Evolutionary conservation across 768 basidiomycete species (phyloP), one percentile per base, ranked within the genome.

Genomic region (Russula lepida): DNA sequence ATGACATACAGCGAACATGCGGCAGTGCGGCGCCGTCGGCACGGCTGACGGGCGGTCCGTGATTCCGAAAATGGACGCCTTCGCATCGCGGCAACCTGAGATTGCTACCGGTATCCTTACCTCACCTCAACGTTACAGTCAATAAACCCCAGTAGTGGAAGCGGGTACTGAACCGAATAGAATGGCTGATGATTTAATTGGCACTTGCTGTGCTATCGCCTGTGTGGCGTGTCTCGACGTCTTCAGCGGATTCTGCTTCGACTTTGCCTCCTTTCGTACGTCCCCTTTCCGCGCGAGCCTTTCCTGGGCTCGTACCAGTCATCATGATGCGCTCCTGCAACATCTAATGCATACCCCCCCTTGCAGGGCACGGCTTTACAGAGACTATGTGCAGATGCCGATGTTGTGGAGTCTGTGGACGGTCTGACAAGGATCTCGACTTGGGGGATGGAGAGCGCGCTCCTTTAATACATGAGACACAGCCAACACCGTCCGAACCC

Each of bases 251-350:
- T 13, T 65, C 30, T 65, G 64, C 48, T 21, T 58, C 21, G 64
- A 65, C 53, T 65, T 55, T 54, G 47, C 43, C 17, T 47, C 64
- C 11, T 1, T 46, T 13, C 56, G 64, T 65, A n/a, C 47, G 64
- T 63, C 37, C 41, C 32, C 27, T 44, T 9, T 12, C 37, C 8
- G 27, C 39, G 9, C 47, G 17, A 5, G 21, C 23, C 53, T 41
- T 25, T 28, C 39, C 19, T 13, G 33, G 12, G 12, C 33, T 4
- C 28, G 1, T 43, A n/a, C n/a, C n/a, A 11, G 11, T 9, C n/a
- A n/a, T n/a, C n/a, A 44, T 11, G 21, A 44, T n/a, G 11, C 43
- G 21, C 21, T 11, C 19, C 43, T 21, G 41, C 9, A 11, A 43
- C n/a, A 43, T n/a, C 19, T n/a, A 11, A 43, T 43, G 19, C 49